phyloP scores from a whole-genome alignment of 345 rosid genomes.

The Schrenkiella parvula region DNA sequence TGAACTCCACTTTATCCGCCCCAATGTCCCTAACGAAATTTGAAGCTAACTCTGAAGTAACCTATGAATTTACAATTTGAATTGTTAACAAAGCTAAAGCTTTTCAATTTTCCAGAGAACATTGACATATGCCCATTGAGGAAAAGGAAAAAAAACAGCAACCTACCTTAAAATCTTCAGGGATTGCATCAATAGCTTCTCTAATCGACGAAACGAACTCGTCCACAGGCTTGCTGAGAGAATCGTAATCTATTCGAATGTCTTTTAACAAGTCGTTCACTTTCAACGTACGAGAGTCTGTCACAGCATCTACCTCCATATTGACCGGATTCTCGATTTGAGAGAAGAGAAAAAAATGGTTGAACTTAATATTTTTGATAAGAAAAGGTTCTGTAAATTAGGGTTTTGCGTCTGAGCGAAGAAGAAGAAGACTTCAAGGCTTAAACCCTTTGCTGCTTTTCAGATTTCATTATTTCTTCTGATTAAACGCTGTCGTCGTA shows the following conservation, averaged over 20 bases:
- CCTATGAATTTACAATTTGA: slow-evolving; percentile 36
- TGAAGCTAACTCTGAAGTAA: slow-evolving; percentile 56
- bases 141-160: background rate
- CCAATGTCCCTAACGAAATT: slow-evolving; percentile 69
- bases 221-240: slow-evolving; percentile 21
- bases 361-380: background rate
- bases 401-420: slow-evolving; percentile 15
- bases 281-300: slow-evolving; percentile 24
- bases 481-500: background rate
- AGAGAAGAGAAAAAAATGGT: background rate
- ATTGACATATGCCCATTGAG: background rate
- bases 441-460: background rate
- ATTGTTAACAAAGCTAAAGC: background rate
- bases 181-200: slow-evolving; percentile 3
- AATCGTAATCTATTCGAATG: slow-evolving; percentile 10
- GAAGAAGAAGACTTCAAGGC: background rate
- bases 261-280: slow-evolving; percentile 27
- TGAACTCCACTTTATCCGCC: slow-evolving; percentile 77
- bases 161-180: slow-evolving; percentile 13
- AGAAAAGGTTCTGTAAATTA: background rate
- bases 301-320: slow-evolving; percentile 18
- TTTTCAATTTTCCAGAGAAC: background rate
- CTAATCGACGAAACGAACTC: slow-evolving; percentile 17
- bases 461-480: background rate
- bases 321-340: background rate